Conservation (phyloP, 441 rosid species). For the Croton setiger region DNA sequence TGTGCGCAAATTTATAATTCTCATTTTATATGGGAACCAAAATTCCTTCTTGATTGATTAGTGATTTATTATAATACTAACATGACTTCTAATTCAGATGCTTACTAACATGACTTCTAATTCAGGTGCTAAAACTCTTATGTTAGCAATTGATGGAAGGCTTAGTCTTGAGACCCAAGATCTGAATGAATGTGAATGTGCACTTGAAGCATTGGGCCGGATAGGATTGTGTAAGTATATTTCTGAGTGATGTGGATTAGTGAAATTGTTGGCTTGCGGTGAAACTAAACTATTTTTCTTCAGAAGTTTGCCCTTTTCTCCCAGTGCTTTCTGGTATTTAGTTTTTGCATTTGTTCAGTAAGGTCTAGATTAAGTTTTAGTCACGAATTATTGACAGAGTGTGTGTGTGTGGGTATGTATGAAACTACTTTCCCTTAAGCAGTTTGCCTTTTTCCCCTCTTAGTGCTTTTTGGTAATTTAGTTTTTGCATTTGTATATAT, state of each 20-base stretch:
- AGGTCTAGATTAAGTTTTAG: background rate
- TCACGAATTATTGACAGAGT: background rate
- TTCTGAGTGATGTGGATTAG: conserved; percentile 15
- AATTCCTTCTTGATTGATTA: background rate
- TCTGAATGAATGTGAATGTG: conserved; percentile 65
- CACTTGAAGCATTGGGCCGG: conserved; percentile 84
- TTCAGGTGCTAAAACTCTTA: conserved; percentile 57
- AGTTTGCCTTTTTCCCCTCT: too few relatives aligned
- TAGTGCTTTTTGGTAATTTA: too few relatives aligned
- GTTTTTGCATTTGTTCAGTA: background rate
- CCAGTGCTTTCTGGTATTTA: background rate
- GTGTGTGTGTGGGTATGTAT: background rate
- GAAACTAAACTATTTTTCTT: conserved; percentile 2
- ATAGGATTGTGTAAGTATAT: conserved; percentile 72
- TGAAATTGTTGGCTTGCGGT: background rate
- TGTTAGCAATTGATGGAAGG: conserved; percentile 64
- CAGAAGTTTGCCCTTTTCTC: background rate
- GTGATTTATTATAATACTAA: conserved; percentile 1
- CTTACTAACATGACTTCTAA: conserved; percentile 19
- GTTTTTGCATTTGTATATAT: too few relatives aligned
- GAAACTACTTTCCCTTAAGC: too few relatives aligned
- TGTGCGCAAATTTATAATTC: background rate
- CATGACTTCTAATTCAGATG: conserved; percentile 44
- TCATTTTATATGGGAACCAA: background rate
- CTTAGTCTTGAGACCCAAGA: conserved; percentile 47